Base-by-base conservation (phyloP, 345 rosid species). In the Populus davidiana region DNA sequence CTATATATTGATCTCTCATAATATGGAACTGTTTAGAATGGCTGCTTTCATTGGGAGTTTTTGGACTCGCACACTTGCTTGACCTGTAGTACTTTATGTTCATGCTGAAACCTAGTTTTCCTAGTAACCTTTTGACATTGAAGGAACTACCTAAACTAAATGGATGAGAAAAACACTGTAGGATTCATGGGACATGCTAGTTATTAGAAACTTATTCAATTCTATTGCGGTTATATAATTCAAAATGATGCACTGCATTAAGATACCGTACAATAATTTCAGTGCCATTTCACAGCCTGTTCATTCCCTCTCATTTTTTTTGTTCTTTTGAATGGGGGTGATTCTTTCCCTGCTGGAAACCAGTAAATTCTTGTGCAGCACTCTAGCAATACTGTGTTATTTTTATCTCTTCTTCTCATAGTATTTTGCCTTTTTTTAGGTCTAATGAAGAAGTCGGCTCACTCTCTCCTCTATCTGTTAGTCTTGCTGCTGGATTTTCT, bases 401-500 rank as follows among this genome's bases (percentile, higher is more conserved):
- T 43, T 41, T 43, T 43, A 43, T 43, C 47, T 43, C 47, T 43
- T 41, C 47, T 73, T 63, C 41, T 71, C 39, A n/a, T 77, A 56
- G 43, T 63, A 78, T 68, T 67, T 72, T 80, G 67, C 64, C 73
- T 69, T 76, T 38, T 43, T 56, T 38, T 87, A 93, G 98, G 69
- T 85, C 86, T 29, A 88, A 92, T 81, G 97, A 89, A 79, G 98
- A 92, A 75, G 74, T 92, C 13, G 95, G 92, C 64, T 92, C 96
- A 1, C 83, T 96, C 80, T 85, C 93, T 78, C 94, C 97, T 0
- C 62, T 92, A 67, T 81, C 89, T 54, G 83, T 87, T 78, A 96
- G 93, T 77, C 74, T 91, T 74, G 93, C 96, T 0, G 98, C 98
- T 78, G 97, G 94, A 25, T 77, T 93, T 78, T 93, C 98, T 0